A percentile compares a stretch with the other conserved stretches of the same genome.
Conservation (phyloP, 2,329 filamentous ascomycete genomes). For the Xylariaceae sp. region DNA sequence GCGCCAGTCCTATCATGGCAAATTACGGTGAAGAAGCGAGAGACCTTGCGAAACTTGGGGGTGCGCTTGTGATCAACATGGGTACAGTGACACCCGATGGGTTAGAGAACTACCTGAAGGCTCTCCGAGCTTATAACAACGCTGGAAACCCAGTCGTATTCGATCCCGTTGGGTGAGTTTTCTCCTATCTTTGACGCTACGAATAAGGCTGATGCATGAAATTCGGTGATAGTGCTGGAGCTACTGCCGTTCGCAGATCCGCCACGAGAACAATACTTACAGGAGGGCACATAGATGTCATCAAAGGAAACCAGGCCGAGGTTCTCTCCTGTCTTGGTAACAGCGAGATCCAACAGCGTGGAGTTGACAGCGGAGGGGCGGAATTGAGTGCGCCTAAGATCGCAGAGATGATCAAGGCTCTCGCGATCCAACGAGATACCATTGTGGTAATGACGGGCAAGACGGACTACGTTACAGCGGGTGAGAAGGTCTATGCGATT, state of each 20-base stretch:
- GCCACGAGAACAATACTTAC: conserved; percentile 71
- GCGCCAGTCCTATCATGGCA: conserved; percentile 91
- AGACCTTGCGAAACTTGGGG: conserved; percentile 75
- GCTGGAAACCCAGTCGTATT: conserved; percentile 73
- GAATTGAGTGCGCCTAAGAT: conserved; percentile 49
- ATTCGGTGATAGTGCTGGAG: conserved; percentile 59
- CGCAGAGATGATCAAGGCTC: conserved; percentile 58
- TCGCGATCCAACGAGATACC: conserved; percentile 67
- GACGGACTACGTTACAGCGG: conserved; percentile 76
- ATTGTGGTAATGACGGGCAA: conserved; percentile 80
- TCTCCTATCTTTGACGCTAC: background rate
- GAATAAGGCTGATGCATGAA: conserved; percentile 1
- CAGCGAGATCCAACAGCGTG: conserved; percentile 61
- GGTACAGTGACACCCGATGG: conserved; percentile 80
- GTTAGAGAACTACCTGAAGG: conserved; percentile 67
- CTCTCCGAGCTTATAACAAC: conserved; percentile 77
- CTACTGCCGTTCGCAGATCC: conserved; percentile 68
- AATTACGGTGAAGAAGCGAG: conserved; percentile 78
- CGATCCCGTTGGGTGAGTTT: conserved; percentile 76
- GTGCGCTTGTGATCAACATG: conserved; percentile 89
- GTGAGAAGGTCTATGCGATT: conserved; percentile 63
- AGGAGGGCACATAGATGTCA: conserved; percentile 76
- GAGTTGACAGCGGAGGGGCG: conserved; percentile 74
- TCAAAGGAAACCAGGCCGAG: conserved; percentile 93
- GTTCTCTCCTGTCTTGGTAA: conserved; percentile 68